Conservation (phyloP, 345 rosid genomes). For the Capsella bursapastoris region DNA sequence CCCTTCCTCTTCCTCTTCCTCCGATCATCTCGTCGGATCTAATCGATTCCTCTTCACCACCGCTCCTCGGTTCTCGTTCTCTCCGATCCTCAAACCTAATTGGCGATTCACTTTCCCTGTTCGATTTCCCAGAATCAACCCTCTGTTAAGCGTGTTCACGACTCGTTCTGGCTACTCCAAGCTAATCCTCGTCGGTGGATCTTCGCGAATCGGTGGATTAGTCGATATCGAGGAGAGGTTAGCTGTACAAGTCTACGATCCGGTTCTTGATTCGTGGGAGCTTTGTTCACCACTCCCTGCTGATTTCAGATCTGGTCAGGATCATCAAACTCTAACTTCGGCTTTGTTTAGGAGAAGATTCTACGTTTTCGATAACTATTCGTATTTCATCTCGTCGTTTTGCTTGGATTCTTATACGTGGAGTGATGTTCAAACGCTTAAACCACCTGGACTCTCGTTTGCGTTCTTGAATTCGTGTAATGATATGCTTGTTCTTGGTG, state of each 20-base stretch:
- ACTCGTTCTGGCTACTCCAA: slow-evolving; percentile 37
- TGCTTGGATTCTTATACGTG: slow-evolving; percentile 60
- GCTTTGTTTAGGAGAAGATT: slow-evolving; percentile 58
- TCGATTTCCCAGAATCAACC: slow-evolving; percentile 60
- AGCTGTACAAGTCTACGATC: slow-evolving; percentile 76
- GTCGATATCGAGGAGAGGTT: slow-evolving; percentile 79
- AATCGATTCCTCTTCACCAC: slow-evolving; percentile 75
- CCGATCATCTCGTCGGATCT: slow-evolving; percentile 53
- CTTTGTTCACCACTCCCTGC: slow-evolving; percentile 75
- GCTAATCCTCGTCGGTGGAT: slow-evolving; percentile 75
- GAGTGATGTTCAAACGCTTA: slow-evolving; percentile 70
- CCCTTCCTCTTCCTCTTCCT: slow-evolving; percentile 49
- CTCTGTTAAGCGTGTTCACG: slow-evolving; percentile 61
- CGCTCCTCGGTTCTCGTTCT: slow-evolving; percentile 64
- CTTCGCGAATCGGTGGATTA: slow-evolving; percentile 38
- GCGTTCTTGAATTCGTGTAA: slow-evolving; percentile 65
- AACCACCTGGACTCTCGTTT: slow-evolving; percentile 76
- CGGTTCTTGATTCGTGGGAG: slow-evolving; percentile 65
- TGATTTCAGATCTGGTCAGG: slow-evolving; percentile 58
- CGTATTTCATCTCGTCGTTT: slow-evolving; percentile 63
- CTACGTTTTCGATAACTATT: slow-evolving; percentile 68
- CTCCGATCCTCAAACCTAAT: slow-evolving; percentile 55
- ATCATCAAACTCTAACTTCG: slow-evolving; percentile 63
- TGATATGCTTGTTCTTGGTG: slow-evolving; percentile 70
- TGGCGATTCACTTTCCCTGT: slow-evolving; percentile 66